Conservation (phyloP, 2,329 filamentous ascomycete species). For the Aureobasidium mangrovei region DNA sequence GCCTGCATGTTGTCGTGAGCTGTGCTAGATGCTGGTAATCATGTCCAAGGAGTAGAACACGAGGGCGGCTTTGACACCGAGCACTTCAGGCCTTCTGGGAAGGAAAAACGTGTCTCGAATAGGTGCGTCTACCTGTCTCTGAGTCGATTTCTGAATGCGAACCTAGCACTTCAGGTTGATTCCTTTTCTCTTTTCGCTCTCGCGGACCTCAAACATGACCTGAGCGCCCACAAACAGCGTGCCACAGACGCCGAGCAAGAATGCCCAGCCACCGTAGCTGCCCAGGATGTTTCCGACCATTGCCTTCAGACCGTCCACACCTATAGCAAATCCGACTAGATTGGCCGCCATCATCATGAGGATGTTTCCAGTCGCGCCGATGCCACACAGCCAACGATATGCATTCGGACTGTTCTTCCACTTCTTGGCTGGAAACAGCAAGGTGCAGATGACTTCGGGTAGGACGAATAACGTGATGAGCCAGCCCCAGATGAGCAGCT, state of each 20-base stretch:
- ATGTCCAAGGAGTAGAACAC: too few relatives aligned
- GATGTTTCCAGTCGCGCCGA: slow-evolving; percentile 74
- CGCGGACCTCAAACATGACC: slow-evolving; percentile 92
- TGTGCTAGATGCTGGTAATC: too few relatives aligned
- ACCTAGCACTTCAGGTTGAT: slow-evolving; percentile 70
- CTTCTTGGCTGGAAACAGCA: slow-evolving; percentile 62
- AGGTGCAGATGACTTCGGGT: slow-evolving; percentile 67
- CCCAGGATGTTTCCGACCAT: slow-evolving; percentile 67
- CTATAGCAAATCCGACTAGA: slow-evolving; percentile 87
- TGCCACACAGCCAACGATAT: slow-evolving; percentile 71
- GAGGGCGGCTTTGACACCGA: too few relatives aligned
- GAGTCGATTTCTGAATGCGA: neutral
- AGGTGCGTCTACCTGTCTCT: too few relatives aligned
- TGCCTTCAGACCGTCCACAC: slow-evolving; percentile 73
- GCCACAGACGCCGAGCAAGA: slow-evolving; percentile 61
- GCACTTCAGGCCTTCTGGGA: too few relatives aligned
- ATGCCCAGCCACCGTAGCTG: slow-evolving; percentile 65
- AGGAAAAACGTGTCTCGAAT: too few relatives aligned
- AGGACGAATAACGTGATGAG: slow-evolving; percentile 88
- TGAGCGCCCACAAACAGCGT: slow-evolving; percentile 78
- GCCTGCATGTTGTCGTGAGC: too few relatives aligned
- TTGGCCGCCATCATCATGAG: slow-evolving; percentile 96
- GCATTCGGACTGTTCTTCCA: slow-evolving; percentile 62
- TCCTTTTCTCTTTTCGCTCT: slow-evolving; percentile 73
- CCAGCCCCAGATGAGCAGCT: slow-evolving; percentile 93